Conservation (phyloP, 345 rosid species). For the Kernera saxatilis region DNA sequence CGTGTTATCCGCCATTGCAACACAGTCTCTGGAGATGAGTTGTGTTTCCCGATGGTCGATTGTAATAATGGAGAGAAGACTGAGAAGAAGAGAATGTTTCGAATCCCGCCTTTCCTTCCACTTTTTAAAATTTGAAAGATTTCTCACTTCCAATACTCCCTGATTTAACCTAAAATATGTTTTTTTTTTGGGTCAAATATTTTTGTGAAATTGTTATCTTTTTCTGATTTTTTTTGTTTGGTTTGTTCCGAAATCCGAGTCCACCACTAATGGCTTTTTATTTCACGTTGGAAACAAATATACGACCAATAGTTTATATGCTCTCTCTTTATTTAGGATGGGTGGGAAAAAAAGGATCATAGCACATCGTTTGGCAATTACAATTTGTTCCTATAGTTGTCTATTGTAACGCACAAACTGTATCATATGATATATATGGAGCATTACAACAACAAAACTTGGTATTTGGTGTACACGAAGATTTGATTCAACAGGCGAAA, state of each 20-base stretch:
- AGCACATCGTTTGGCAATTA: no score
- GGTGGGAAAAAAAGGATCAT: no score
- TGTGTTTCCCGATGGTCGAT: neutral
- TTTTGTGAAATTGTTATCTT: neutral
- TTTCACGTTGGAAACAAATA: no score
- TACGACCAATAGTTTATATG: no score
- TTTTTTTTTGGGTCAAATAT: neutral
- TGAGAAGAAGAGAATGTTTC: neutral
- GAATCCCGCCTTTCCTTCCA: slow-evolving; percentile 10
- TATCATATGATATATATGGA: neutral
- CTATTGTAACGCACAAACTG: no score
- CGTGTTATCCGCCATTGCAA: slow-evolving; percentile 48
- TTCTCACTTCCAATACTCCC: neutral
- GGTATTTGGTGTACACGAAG: neutral
- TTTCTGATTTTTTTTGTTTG: no score
- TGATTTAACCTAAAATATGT: neutral
- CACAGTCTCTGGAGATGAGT: neutral
- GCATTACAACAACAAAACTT: neutral
- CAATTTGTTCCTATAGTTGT: no score
- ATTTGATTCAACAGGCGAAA: neutral
- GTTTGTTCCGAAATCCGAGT: no score
- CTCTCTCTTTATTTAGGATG: no score
- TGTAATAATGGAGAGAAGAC: neutral
- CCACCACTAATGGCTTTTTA: no score
- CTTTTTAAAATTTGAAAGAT: slow-evolving; percentile 23